phyloP scores from a whole-genome alignment of 306 rosid genomes.

The Neltuma alba region DNA sequence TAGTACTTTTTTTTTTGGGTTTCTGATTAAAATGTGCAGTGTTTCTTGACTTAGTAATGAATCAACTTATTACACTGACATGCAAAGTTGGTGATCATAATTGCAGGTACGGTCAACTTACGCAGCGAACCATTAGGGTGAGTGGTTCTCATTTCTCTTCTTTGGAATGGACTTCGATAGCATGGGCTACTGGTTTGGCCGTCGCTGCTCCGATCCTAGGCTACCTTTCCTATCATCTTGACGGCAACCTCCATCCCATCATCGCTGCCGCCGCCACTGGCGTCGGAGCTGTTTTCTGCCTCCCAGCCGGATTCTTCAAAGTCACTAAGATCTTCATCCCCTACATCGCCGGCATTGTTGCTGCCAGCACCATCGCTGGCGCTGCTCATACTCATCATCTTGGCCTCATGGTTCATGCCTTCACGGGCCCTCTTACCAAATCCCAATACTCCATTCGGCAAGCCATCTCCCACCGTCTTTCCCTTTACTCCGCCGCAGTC shows the following conservation, averaged over 20 bases:
- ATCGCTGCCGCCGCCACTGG: slow-evolving; percentile 56
- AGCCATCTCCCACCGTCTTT: slow-evolving; percentile 55
- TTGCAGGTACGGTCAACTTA: slow-evolving; percentile 72
- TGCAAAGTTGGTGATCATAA: not conserved
- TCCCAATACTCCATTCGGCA: slow-evolving; percentile 48
- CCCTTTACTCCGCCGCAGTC: slow-evolving; percentile 51
- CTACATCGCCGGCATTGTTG: slow-evolving; percentile 61
- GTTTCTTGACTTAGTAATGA: not conserved
- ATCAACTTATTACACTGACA: not conserved
- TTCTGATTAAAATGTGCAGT: no score
- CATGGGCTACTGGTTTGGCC: slow-evolving; percentile 75
- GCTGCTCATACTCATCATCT: slow-evolving; percentile 88
- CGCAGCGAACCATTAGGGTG: slow-evolving; percentile 45
- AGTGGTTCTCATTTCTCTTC: slow-evolving; percentile 47
- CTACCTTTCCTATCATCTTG: slow-evolving; percentile 65
- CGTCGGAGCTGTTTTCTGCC: slow-evolving; percentile 72
- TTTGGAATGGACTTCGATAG: slow-evolving; percentile 77
- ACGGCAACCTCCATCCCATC: slow-evolving; percentile 57
- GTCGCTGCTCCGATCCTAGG: slow-evolving; percentile 67
- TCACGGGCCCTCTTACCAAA: slow-evolving; percentile 48
- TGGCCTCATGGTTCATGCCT: slow-evolving; percentile 68
- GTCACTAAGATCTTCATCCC: slow-evolving; percentile 65
- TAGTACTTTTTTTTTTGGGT: no score
- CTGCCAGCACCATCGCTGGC: slow-evolving; percentile 58
- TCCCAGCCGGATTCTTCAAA: slow-evolving; percentile 70